phyloP scores from a whole-genome alignment of 352 stramenopile species.

The Pythium rishiriense region DNA sequence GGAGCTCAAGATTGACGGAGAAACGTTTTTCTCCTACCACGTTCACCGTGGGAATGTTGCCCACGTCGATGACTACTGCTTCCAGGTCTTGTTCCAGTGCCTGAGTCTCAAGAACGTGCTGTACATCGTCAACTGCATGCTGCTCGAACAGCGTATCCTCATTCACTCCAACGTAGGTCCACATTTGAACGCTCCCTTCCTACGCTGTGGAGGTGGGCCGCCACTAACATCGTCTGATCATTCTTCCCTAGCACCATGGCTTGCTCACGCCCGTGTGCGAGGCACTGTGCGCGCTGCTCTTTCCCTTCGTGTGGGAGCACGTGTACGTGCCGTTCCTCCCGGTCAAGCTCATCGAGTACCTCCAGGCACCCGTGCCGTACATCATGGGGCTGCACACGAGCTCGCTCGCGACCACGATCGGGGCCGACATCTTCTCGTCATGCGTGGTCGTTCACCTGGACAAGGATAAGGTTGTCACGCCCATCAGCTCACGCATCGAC shows the following conservation, averaged over 20 bases:
- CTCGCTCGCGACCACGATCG: slow-evolving; percentile 68
- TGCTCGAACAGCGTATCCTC: slow-evolving; percentile 82
- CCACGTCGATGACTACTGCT: slow-evolving; percentile 78
- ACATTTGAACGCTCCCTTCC: too few species aligned
- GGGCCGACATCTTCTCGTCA: slow-evolving; percentile 73
- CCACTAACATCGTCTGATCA: too few species aligned
- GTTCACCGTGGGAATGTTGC: slow-evolving; percentile 56
- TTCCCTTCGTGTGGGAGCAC: slow-evolving; percentile 84
- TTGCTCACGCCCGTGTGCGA: slow-evolving; percentile 79
- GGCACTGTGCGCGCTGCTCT: slow-evolving; percentile 75
- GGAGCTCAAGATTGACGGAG: slow-evolving; percentile 38
- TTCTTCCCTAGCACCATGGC: slow-evolving; percentile 70
- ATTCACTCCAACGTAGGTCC: slow-evolving; percentile 71
- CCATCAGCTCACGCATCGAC: slow-evolving; percentile 58
- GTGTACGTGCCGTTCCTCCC: slow-evolving; percentile 87
- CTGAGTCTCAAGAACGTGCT: slow-evolving; percentile 81
- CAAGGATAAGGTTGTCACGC: slow-evolving; percentile 81
- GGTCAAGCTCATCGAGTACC: slow-evolving; percentile 79
- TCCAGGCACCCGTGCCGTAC: slow-evolving; percentile 84
- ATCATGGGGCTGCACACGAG: slow-evolving; percentile 86
- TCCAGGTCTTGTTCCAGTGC: slow-evolving; percentile 80
- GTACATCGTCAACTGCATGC: slow-evolving; percentile 78
- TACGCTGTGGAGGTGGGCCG: too few species aligned
- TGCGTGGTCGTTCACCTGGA: slow-evolving; percentile 85
- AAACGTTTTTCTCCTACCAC: slow-evolving; percentile 59